Evolutionary conservation across 345 rosid species (phyloP).

Genomic region (Garcia nutans): DNA sequence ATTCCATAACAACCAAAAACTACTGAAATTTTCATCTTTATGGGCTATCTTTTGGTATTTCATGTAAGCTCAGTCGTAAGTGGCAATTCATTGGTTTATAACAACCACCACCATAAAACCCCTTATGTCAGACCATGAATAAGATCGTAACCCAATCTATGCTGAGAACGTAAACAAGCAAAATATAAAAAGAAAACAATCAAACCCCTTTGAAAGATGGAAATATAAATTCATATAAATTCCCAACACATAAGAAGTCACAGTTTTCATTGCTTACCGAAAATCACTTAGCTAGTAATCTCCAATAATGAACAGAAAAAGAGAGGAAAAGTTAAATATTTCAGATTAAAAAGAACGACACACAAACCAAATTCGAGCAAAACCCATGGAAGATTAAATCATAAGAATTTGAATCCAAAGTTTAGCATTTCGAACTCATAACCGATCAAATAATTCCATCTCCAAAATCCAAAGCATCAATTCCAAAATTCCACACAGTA

Average conservation of each 20-base stretch:
- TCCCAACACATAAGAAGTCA: too few species aligned
- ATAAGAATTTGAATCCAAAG: neutral
- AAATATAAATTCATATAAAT: neutral
- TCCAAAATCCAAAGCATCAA: neutral
- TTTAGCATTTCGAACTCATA: neutral
- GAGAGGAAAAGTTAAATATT: neutral
- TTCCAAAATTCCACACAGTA: neutral
- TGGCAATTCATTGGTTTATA: neutral
- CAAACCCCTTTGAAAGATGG: neutral
- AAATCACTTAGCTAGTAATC: neutral
- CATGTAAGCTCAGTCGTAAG: neutral
- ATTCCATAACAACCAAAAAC: too few species aligned
- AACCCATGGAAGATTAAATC: neutral
- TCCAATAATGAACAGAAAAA: neutral
- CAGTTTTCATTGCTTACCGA: neutral
- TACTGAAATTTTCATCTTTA: too few species aligned
- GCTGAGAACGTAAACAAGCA: neutral
- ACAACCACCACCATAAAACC: neutral
- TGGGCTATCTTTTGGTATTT: too few species aligned
- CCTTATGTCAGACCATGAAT: neutral
- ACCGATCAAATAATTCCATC: neutral
- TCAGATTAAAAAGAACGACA: neutral
- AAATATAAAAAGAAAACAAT: neutral
- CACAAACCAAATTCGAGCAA: neutral
- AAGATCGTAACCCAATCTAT: neutral